These are phyloP conservation scores for Hyaloscypha hepaticicola DNA, from an alignment of 495 filamentous ascomycete genomes.

Conservation along the genomic window DNA sequence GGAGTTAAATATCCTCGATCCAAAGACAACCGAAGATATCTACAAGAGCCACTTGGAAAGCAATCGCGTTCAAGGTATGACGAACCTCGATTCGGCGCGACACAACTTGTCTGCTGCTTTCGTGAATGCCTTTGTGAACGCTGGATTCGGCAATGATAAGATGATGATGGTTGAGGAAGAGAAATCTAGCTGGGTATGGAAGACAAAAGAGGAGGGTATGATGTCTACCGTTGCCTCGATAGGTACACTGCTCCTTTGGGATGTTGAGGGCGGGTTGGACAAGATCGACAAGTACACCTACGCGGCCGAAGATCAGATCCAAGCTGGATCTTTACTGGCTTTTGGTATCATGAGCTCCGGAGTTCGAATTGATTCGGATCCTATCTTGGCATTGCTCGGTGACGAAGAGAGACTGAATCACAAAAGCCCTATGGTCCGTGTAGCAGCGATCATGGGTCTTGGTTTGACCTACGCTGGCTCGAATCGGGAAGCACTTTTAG, in stretches of 20 bases:
- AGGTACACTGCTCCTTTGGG: conserved; percentile 86
- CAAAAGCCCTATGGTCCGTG: conserved; percentile 72
- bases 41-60: conserved; percentile 99
- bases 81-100: conserved; percentile 89
- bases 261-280: conserved; percentile 83
- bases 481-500: conserved; percentile 79
- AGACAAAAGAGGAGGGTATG: conserved; percentile 98
- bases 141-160: conserved; percentile 93
- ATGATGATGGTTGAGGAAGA: conserved; percentile 86
- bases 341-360: conserved; percentile 94
- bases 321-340: conserved; percentile 84
- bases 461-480: conserved; percentile 92
- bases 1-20: conserved; percentile 94
- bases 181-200: conserved; percentile 95
- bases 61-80: conserved; percentile 84
- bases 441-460: conserved; percentile 90
- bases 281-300: conserved; percentile 94
- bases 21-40: conserved; percentile 96
- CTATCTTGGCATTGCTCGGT: conserved; percentile 79
- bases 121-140: conserved; percentile 95
- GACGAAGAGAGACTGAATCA: conserved; percentile 72
- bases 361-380: conserved; percentile 81
- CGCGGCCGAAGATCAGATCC: conserved; percentile 76
- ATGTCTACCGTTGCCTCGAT: conserved; percentile 91
- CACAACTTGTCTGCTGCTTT: conserved; percentile 96